Conservation (phyloP, 2,329 filamentous ascomycete genomes). For the Colletotrichum spinosum region DNA sequence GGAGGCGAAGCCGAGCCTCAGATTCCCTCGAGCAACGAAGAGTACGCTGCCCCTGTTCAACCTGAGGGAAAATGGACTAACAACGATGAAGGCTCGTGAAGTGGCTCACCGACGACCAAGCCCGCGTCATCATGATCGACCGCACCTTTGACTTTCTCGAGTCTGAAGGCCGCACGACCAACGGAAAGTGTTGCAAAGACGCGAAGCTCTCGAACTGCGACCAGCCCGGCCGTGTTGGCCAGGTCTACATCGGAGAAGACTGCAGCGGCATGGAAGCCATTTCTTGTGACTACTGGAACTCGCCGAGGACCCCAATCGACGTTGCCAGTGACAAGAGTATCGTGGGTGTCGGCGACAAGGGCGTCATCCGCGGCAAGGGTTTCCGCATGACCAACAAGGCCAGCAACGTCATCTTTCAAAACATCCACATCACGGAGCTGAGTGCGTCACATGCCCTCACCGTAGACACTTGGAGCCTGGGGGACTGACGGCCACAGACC, state of each 20-base stretch:
- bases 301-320: conserved; percentile 42
- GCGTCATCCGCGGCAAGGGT: conserved; percentile 50
- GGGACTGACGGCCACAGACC: conserved; percentile 37
- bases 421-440: conserved; percentile 56
- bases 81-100: conserved; percentile 50
- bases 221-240: conserved; percentile 19
- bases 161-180: conserved; percentile 38
- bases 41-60: conserved; percentile 43
- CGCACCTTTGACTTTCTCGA: conserved; percentile 43
- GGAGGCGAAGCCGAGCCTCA: conserved; percentile 58
- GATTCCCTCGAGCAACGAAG: conserved; percentile 55
- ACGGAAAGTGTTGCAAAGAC: conserved; percentile 35
- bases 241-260: conserved; percentile 42
- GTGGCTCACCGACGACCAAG: conserved; percentile 41
- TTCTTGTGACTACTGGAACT: conserved; percentile 46
- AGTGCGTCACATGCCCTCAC: neutral
- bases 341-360: conserved; percentile 40
- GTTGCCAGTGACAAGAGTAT: conserved; percentile 43
- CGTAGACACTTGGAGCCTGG: neutral
- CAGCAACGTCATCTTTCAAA: conserved; percentile 64
- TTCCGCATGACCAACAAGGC: conserved; percentile 53
- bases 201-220: conserved; percentile 12
- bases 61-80: neutral
- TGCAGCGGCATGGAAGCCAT: conserved; percentile 38
- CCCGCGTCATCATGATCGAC: conserved; percentile 41